Evolutionary conservation across 768 basidiomycete species (phyloP).

Genomic region (Nevesoporus exiguus): DNA sequence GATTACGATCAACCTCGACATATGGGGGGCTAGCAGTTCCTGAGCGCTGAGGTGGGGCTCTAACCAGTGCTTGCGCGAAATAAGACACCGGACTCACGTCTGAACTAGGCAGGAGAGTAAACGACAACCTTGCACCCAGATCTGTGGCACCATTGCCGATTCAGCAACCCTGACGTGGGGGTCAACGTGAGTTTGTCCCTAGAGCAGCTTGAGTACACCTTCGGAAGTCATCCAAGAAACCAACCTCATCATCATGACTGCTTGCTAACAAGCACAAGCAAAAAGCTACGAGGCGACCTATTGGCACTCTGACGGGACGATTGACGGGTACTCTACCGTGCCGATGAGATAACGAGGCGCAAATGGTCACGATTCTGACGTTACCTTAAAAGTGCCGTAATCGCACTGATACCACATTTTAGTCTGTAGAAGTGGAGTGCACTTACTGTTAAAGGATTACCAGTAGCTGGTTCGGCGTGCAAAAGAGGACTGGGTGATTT

Average conservation of each 20-base stretch:
- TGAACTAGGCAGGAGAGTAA: slow-evolving; percentile 47
- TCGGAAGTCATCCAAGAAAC: slow-evolving; percentile 3
- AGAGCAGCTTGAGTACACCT: slow-evolving; percentile 5
- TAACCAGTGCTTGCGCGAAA: not conserved
- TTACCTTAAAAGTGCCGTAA: slow-evolving; percentile 57
- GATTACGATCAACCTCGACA: slow-evolving; percentile 47
- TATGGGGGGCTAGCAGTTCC: slow-evolving; percentile 53
- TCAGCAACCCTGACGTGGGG: slow-evolving; percentile 53
- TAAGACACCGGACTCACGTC: slow-evolving; percentile 38
- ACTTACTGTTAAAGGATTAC: slow-evolving; percentile 48
- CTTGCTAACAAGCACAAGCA: slow-evolving; percentile 48
- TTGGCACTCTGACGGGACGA: slow-evolving; percentile 65
- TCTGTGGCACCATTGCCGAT: slow-evolving; percentile 36
- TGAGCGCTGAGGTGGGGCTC: slow-evolving; percentile 39
- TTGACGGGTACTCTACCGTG: slow-evolving; percentile 45
- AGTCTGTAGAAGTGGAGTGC: slow-evolving; percentile 63
- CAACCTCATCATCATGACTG: slow-evolving; percentile 45
- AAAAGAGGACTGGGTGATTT: slow-evolving; percentile 8
- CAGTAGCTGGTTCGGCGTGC: slow-evolving; percentile 19
- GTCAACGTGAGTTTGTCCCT: slow-evolving; percentile 54
- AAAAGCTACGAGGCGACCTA: slow-evolving; percentile 60
- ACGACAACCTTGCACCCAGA: slow-evolving; percentile 53
- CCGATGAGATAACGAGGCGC: slow-evolving; percentile 1
- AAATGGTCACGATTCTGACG: not conserved
- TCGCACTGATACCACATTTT: slow-evolving; percentile 46